A percentile compares a stretch with the other conserved stretches of the same genome.
Conservation (phyloP, 768 basidiomycete genomes). For the Trametes meyenii region DNA sequence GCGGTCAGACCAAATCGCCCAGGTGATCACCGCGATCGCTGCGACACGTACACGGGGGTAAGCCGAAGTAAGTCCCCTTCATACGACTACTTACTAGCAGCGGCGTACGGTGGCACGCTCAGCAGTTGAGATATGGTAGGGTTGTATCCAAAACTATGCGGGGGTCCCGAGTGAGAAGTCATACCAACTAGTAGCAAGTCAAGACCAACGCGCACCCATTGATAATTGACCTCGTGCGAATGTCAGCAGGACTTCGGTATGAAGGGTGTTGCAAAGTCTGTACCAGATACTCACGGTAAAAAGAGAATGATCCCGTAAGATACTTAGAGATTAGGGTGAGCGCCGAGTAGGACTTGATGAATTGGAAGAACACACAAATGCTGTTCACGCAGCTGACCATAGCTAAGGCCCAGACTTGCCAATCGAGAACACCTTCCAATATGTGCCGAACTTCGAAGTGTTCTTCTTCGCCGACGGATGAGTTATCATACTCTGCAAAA, state of each 20-base stretch:
- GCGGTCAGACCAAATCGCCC: slow-evolving; percentile 63
- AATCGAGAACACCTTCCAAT: slow-evolving; percentile 56
- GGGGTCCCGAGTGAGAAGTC: not conserved
- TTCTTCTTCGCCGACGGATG: slow-evolving; percentile 62
- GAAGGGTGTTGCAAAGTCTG: not conserved
- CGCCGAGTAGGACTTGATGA: not conserved
- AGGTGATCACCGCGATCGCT: slow-evolving; percentile 40
- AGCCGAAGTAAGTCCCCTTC: not conserved
- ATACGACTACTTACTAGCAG: slow-evolving; percentile 47
- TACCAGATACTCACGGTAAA: slow-evolving; percentile 55
- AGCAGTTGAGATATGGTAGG: slow-evolving; percentile 62
- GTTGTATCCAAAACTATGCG: slow-evolving; percentile 57
- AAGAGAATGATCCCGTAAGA: slow-evolving; percentile 74
- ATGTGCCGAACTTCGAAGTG: slow-evolving; percentile 57
- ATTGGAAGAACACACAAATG: not conserved
- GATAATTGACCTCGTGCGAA: slow-evolving; percentile 15
- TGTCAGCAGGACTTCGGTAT: not conserved
- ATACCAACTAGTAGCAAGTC: not conserved
- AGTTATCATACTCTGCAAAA: slow-evolving; percentile 45
- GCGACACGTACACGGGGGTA: not conserved
- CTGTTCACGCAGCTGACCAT: slow-evolving; percentile 51
- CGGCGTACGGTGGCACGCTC: slow-evolving; percentile 67
- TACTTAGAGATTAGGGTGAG: slow-evolving; percentile 26
- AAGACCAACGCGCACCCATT: slow-evolving; percentile 7
- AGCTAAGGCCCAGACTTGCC: slow-evolving; percentile 50